These are phyloP conservation scores for Alternaria sp. DNA, from an alignment of 2,329 filamentous ascomycete genomes.

Conservation along the genomic window DNA sequence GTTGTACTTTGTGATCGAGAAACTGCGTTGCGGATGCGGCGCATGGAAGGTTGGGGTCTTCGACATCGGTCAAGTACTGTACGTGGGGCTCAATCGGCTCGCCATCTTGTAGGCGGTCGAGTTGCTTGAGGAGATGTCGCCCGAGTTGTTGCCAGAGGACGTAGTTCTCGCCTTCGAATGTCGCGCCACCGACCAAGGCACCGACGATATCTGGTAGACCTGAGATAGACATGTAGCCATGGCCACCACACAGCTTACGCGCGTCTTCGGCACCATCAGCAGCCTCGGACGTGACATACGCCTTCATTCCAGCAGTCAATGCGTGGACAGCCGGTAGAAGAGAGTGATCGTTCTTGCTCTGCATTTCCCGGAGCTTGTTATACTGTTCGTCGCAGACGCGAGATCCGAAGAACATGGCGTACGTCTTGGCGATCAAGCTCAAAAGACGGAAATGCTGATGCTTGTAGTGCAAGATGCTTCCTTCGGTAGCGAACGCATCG, in stretches of 20 bases:
- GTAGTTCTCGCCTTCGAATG: conserved; percentile 53
- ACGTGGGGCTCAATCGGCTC: neutral
- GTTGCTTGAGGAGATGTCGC: conserved; percentile 38
- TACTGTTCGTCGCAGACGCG: conserved; percentile 5
- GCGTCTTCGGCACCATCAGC: conserved; percentile 52
- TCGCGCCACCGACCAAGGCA: conserved; percentile 32
- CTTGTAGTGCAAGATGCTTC: conserved; percentile 18
- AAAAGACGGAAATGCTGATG: conserved; percentile 26
- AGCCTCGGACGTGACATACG: conserved; percentile 56
- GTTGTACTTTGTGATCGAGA: conserved; percentile 22
- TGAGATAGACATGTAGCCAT: conserved; percentile 47
- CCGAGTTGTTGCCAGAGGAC: conserved; percentile 51
- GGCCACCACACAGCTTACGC: conserved; percentile 48
- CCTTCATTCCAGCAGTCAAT: conserved; percentile 50
- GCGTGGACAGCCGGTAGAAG: conserved; percentile 38
- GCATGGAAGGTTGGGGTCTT: neutral
- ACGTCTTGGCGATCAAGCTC: conserved; percentile 20
- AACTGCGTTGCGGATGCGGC: conserved; percentile 11
- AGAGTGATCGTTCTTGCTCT: conserved; percentile 4
- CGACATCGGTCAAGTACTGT: conserved; percentile 1
- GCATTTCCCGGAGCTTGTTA: conserved; percentile 4
- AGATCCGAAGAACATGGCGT: conserved; percentile 26
- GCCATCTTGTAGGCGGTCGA: conserved; percentile 11
- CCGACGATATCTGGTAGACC: conserved; percentile 43
- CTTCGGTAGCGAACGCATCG: conserved; percentile 4